Percentiles rank a stretch among this genome's conserved stretches.
Evolutionary conservation across 768 basidiomycete genomes (phyloP).

Genomic region (Kwoniella europaea): DNA sequence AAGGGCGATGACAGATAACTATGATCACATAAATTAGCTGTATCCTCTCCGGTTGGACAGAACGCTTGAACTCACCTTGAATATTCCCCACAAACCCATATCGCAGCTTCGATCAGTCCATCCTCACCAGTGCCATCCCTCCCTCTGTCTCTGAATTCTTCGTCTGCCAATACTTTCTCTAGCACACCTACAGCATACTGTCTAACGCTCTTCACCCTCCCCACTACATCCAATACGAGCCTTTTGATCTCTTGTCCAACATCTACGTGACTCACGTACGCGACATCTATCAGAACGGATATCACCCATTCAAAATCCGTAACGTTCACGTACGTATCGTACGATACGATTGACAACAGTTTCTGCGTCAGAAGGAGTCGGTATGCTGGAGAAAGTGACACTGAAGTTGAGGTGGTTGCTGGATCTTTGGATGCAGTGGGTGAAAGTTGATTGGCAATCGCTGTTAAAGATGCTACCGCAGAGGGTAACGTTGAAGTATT

Average conservation of each 20-base stretch:
- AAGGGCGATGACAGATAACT: constrained; percentile 39
- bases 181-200: constrained; percentile 82
- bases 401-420: constrained; percentile 61
- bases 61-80: constrained; percentile 69
- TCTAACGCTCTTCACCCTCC: constrained; percentile 76
- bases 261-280: constrained; percentile 80
- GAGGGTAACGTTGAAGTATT: constrained; percentile 59
- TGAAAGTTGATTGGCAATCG: constrained; percentile 62
- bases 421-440: constrained; percentile 36
- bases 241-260: constrained; percentile 78
- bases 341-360: constrained; percentile 84
- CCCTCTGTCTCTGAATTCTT: constrained; percentile 71
- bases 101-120: constrained; percentile 89
- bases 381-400: constrained; percentile 76
- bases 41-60: not conserved
- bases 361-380: constrained; percentile 79
- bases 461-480: constrained; percentile 59
- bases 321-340: constrained; percentile 81
- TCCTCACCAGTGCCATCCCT: constrained; percentile 74
- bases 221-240: constrained; percentile 83
- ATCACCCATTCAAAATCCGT: constrained; percentile 97
- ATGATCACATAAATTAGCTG: constrained; percentile 1
- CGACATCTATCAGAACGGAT: constrained; percentile 88
- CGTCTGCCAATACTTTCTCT: constrained; percentile 79
- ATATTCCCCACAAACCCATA: constrained; percentile 96